phyloP scores from a whole-genome alignment of 1,139 yeast genomes.

The Lodderomyces pseudojiufengensis region DNA sequence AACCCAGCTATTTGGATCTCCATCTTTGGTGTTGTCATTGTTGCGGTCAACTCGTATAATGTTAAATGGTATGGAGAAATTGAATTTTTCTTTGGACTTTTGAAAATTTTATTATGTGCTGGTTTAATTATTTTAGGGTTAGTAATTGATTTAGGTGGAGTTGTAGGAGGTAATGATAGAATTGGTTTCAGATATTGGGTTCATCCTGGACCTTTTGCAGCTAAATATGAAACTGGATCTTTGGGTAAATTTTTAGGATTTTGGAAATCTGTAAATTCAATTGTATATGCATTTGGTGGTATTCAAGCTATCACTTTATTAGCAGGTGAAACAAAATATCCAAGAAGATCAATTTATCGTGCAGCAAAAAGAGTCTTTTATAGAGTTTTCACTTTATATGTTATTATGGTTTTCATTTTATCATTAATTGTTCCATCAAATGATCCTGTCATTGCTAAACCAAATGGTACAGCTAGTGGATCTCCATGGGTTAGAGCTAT shows the following conservation, averaged over 20 bases:
- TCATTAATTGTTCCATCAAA: slow-evolving; percentile 46
- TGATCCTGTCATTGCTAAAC: slow-evolving; percentile 34
- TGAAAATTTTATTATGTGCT: slow-evolving; percentile 24
- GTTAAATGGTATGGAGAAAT: slow-evolving; percentile 32
- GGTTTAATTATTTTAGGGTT: slow-evolving; percentile 24
- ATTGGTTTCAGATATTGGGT: slow-evolving; percentile 29
- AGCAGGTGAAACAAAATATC: slow-evolving; percentile 48
- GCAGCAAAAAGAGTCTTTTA: slow-evolving; percentile 46
- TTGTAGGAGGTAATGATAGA: slow-evolving; percentile 15
- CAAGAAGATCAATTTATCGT: slow-evolving; percentile 44
- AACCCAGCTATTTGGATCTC: slow-evolving; percentile 28
- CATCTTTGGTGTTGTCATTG: slow-evolving; percentile 22
- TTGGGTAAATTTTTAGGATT: slow-evolving; percentile 50
- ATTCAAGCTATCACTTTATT: slow-evolving; percentile 39
- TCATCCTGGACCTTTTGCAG: slow-evolving; percentile 37
- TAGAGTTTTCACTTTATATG: slow-evolving; percentile 44
- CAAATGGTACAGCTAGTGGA: slow-evolving; percentile 46
- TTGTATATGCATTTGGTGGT: slow-evolving; percentile 30
- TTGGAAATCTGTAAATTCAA: slow-evolving; percentile 23
- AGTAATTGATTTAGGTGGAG: slow-evolving; percentile 33
- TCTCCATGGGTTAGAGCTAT: slow-evolving; percentile 57
- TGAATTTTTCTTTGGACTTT: slow-evolving; percentile 28
- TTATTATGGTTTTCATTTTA: slow-evolving; percentile 40
- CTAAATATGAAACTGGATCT: slow-evolving; percentile 51
- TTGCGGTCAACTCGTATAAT: slow-evolving; percentile 22